Evolutionary conservation across 2,329 filamentous ascomycete genomes (phyloP).

Genomic region (Cladosporium sp.): DNA sequence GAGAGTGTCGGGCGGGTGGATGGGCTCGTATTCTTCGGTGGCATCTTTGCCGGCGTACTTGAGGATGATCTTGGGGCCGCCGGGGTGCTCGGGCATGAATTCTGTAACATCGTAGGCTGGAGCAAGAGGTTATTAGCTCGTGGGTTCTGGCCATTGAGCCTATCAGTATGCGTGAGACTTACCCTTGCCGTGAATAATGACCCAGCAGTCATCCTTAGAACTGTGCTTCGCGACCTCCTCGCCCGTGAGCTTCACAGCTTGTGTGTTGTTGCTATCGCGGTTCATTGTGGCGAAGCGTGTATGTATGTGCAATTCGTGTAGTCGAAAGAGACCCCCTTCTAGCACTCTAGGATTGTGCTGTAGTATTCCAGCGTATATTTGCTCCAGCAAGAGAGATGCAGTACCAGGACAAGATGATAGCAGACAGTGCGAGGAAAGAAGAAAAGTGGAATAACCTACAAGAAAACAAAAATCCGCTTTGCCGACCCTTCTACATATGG

Average conservation of each 20-base stretch:
- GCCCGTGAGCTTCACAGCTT: conserved; percentile 42
- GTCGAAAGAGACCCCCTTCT: not conserved
- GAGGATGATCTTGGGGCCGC: conserved; percentile 86
- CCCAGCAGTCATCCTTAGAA: conserved; percentile 81
- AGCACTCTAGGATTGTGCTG: not conserved
- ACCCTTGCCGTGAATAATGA: conserved; percentile 74
- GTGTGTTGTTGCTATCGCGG: conserved; percentile 38
- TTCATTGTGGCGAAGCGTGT: conserved; percentile 36
- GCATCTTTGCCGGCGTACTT: conserved; percentile 96
- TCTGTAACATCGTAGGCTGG: conserved; percentile 57
- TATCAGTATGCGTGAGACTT: not conserved
- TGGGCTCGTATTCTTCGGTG: conserved; percentile 85
- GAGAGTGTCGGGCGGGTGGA: conserved; percentile 83
- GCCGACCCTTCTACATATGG: not conserved
- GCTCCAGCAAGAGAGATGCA: not conserved
- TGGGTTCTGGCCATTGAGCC: not conserved
- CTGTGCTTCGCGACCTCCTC: conserved; percentile 69
- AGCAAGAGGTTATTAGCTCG: not conserved
- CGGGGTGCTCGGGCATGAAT: conserved; percentile 85
- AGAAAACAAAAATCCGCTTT: not conserved
- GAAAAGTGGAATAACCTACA: not conserved
- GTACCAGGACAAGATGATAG: too few species aligned
- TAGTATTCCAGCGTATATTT: not conserved
- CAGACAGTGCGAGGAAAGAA: too few species aligned
- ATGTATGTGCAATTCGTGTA: not conserved